Percentiles rank a stretch among this genome's conserved stretches.
Conservation (phyloP, 2,329 filamentous ascomycete genomes). For the Pseudocercospora musae region DNA sequence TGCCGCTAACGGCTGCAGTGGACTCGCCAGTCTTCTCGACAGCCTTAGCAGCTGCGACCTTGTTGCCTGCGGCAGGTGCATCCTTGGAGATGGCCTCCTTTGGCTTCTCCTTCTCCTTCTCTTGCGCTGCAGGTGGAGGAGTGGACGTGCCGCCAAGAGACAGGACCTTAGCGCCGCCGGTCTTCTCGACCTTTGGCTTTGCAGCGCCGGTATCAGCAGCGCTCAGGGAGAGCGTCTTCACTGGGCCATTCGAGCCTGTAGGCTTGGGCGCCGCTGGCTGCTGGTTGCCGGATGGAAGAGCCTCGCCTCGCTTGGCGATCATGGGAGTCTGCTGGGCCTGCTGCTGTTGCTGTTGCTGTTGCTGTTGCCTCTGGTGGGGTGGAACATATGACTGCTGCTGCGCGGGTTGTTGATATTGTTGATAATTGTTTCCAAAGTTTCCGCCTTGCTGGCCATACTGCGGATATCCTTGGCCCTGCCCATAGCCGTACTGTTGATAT, state of each 20-base stretch:
- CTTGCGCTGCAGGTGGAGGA: constrained; percentile 49
- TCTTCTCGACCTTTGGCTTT: constrained; percentile 54
- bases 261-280: constrained; percentile 44
- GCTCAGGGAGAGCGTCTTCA: constrained; percentile 61
- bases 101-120: constrained; percentile 38
- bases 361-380: constrained; percentile 45
- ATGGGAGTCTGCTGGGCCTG: constrained; percentile 52
- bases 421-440: constrained; percentile 46
- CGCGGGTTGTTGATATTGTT: constrained; percentile 43
- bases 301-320: constrained; percentile 61
- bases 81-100: constrained; percentile 36
- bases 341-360: constrained; percentile 48
- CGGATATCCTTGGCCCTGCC: constrained; percentile 25
- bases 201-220: constrained; percentile 45
- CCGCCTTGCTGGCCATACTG: constrained; percentile 46
- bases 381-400: constrained; percentile 34
- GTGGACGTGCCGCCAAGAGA: constrained; percentile 55
- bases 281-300: constrained; percentile 47
- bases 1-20: constrained; percentile 58
- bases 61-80: constrained; percentile 69
- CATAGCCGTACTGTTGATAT: constrained; percentile 39
- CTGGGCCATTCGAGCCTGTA: constrained; percentile 54
- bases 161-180: constrained; percentile 64
- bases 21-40: constrained; percentile 85
- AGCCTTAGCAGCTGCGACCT: constrained; percentile 82